These are phyloP conservation scores for Cornus florida DNA, from an alignment of 148 eudicot genomes.

Conservation along the genomic window DNA sequence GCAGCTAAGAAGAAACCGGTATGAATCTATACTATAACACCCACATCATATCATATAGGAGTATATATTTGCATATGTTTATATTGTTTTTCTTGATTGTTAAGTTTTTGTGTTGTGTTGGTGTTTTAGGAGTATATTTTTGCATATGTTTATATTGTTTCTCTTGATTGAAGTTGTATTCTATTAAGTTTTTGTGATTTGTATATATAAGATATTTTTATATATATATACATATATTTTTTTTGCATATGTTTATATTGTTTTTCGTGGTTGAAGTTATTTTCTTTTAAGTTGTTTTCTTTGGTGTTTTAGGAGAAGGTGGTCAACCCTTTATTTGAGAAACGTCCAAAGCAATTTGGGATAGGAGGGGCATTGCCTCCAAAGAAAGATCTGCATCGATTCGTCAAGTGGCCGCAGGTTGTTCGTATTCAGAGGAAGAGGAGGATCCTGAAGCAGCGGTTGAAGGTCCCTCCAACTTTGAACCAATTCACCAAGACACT, in stretches of 20 bases:
- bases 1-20: conserved; percentile 50
- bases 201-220: no score
- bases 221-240: no score
- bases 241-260: no score
- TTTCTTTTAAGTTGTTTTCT: neutral
- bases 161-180: no score
- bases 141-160: no score
- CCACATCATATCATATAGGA: no score
- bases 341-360: conserved; percentile 49
- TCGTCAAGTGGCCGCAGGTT: conserved; percentile 52
- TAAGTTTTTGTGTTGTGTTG: neutral
- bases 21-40: neutral
- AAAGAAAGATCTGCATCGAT: conserved; percentile 49
- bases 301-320: conserved; percentile 30
- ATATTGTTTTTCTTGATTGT: neutral
- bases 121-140: no score
- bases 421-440: conserved; percentile 59
- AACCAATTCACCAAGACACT: conserved; percentile 57
- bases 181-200: no score
- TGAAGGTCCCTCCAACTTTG: conserved; percentile 57
- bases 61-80: no score
- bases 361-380: conserved; percentile 60
- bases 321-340: conserved; percentile 49
- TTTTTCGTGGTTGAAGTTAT: neutral
- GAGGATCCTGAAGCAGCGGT: conserved; percentile 49